Evolutionary conservation across 2,329 filamentous ascomycete species (phyloP), one percentile per base, ranked within the genome.

Genomic region (Trichoderma oligosporum): DNA sequence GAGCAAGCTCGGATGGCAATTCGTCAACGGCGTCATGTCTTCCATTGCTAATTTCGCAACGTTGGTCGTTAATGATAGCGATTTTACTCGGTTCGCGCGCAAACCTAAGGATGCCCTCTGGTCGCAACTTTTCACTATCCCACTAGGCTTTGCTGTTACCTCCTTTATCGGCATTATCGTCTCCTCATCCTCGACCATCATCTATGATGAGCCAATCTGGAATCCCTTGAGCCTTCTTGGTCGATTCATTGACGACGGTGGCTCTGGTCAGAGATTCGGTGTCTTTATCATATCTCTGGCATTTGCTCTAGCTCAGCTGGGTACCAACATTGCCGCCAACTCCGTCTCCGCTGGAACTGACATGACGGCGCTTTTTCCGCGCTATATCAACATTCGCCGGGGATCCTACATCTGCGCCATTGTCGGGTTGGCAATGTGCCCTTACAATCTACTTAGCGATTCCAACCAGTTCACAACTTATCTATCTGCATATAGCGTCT

Each of bases 1-100:
- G 25, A 86, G 82, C 60, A 79, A 79, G 0, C 78, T 96, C 3
- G 90, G 78, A 1, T 97, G 92, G 92, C 82, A 85, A 22, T 85
- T 96, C 58, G 82, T 97, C 59, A 87, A 86, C 60, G 90, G 90
- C 35, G 86, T 96, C 73, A 96, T 96, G 91, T 86, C 82, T 22
- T 86, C 89, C 4, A 91, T 97, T 62, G 88, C 89, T 65, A 96
- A 96, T 74, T 96, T 96, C 67, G 89, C 91, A 1, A 91, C 91
- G 0, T 79, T 96, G 31, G 94, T 96, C 63, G 81, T 87, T 60
- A 86, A 95, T 70, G 86, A 89, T 63, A 88, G 88, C 0, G 91
- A 96, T 67, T 96, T 96, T 70, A 79, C 89, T 18, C 87, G 92
- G 70, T 97, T 96, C 66, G 88, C 91, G 2, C 75, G 76, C 18